phyloP scores from a whole-genome alignment of 2,329 filamentous ascomycete genomes.

The Volutella citrinella region DNA sequence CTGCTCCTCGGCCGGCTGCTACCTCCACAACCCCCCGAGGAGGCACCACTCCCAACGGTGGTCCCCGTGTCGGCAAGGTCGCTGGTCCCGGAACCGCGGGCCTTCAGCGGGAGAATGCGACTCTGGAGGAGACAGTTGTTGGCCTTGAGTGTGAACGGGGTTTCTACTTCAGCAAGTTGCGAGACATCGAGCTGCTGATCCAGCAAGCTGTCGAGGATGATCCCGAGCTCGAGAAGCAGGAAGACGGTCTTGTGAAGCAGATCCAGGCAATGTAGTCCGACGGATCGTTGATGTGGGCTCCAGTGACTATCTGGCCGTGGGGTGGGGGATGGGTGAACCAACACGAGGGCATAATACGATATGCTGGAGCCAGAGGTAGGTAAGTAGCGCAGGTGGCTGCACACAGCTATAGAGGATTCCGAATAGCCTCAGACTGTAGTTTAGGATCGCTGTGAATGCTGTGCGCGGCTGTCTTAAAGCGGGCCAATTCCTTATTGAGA shows the following conservation, averaged over 20 bases:
- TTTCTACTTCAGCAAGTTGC: slow-evolving; percentile 98
- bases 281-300: too few species aligned
- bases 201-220: slow-evolving; percentile 92
- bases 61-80: slow-evolving; percentile 43
- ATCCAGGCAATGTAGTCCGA: slow-evolving; percentile 96
- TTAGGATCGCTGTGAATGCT: too few species aligned
- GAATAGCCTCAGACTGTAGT: too few species aligned
- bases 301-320: too few species aligned
- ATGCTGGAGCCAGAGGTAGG: too few species aligned
- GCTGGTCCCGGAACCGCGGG: slow-evolving; percentile 63
- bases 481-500: too few species aligned
- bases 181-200: slow-evolving; percentile 92
- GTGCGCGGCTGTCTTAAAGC: too few species aligned
- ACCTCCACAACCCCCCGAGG: slow-evolving; percentile 51
- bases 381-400: too few species aligned
- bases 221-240: slow-evolving; percentile 89
- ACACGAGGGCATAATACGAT: too few species aligned
- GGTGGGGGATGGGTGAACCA: too few species aligned
- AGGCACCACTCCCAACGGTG: slow-evolving; percentile 62
- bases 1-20: slow-evolving; percentile 48
- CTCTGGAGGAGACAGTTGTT: slow-evolving; percentile 90
- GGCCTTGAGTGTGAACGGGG: slow-evolving; percentile 94
- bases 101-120: slow-evolving; percentile 79
- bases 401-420: too few species aligned
- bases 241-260: slow-evolving; percentile 87